These are phyloP conservation scores for Pezizomycotina sp. DNA, from an alignment of 2,329 filamentous ascomycete genomes.

Conservation along the genomic window DNA sequence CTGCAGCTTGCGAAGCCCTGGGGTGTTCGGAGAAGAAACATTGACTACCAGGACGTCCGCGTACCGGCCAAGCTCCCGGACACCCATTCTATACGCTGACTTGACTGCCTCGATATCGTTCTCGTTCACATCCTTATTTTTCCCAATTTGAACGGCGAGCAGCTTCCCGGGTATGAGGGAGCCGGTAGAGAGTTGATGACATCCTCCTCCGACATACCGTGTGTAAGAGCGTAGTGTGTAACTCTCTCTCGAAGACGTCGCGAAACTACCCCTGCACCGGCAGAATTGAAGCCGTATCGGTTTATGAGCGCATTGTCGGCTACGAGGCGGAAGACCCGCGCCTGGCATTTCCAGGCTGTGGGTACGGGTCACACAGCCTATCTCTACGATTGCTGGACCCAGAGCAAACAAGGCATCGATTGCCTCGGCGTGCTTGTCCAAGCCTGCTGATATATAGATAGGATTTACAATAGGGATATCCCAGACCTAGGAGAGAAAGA, in stretches of 20 bases:
- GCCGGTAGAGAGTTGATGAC: conserved; percentile 72
- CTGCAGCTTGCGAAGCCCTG: conserved; percentile 74
- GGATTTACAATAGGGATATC: conserved; percentile 65
- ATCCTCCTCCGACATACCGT: conserved; percentile 53
- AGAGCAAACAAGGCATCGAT: conserved; percentile 70
- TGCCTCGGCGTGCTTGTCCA: conserved; percentile 88
- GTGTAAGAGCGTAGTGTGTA: conserved; percentile 53
- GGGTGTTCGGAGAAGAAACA: conserved; percentile 91
- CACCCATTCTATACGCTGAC: conserved; percentile 73
- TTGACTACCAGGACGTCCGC: conserved; percentile 97
- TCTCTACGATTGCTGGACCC: conserved; percentile 74
- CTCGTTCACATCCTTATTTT: conserved; percentile 88
- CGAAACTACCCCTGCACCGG: conserved; percentile 76
- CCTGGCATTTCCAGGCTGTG: conserved; percentile 78
- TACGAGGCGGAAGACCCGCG: conserved; percentile 73
- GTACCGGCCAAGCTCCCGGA: conserved; percentile 64
- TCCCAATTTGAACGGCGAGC: conserved; percentile 81
- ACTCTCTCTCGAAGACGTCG: conserved; percentile 61
- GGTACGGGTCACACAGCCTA: conserved; percentile 74
- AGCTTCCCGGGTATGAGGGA: conserved; percentile 56
- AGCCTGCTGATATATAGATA: conserved; percentile 82
- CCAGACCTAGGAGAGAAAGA: conserved; percentile 42
- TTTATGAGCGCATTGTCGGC: conserved; percentile 81
- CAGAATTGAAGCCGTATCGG: conserved; percentile 85
- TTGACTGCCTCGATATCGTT: conserved; percentile 66